These are phyloP conservation scores for Neocatenulostroma microsporum DNA, from an alignment of 2,329 filamentous ascomycete species.

Conservation along the genomic window DNA sequence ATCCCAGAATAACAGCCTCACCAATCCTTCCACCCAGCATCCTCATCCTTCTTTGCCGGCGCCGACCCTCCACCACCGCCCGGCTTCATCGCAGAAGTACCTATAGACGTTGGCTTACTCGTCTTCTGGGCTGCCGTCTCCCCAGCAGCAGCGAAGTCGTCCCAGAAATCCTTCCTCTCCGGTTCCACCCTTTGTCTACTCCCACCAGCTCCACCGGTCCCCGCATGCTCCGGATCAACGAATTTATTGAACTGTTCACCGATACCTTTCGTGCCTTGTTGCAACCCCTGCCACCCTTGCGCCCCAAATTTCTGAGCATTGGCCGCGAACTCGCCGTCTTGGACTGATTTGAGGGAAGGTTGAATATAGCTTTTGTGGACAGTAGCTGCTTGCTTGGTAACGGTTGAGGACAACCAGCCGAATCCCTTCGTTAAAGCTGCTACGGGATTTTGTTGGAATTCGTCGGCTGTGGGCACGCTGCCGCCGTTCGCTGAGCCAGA, in stretches of 20 bases:
- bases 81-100: slow-evolving; percentile 58
- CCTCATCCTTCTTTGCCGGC: slow-evolving; percentile 40
- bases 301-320: slow-evolving; percentile 42
- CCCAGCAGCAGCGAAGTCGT: slow-evolving; percentile 36
- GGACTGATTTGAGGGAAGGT: slow-evolving; percentile 74
- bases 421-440: slow-evolving; percentile 85
- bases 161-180: slow-evolving; percentile 54
- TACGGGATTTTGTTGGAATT: slow-evolving; percentile 85
- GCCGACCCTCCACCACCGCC: slow-evolving; percentile 17
- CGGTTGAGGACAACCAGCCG: slow-evolving; percentile 84
- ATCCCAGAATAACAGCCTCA: too few relatives aligned
- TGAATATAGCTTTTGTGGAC: slow-evolving; percentile 89
- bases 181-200: slow-evolving; percentile 43
- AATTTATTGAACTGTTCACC: slow-evolving; percentile 77
- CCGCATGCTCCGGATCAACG: slow-evolving; percentile 52
- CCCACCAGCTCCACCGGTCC: slow-evolving; percentile 7
- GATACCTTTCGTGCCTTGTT: slow-evolving; percentile 60
- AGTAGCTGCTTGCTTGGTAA: slow-evolving; percentile 82
- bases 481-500: slow-evolving; percentile 29
- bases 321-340: slow-evolving; percentile 50
- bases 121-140: slow-evolving; percentile 25
- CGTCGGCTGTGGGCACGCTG: slow-evolving; percentile 63
- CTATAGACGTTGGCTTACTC: slow-evolving; percentile 43
- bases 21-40: slow-evolving; percentile 53
- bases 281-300: slow-evolving; percentile 54